Conservation (phyloP, 192 early-diverging fungal species). For the Blastocladiella britannica region DNA sequence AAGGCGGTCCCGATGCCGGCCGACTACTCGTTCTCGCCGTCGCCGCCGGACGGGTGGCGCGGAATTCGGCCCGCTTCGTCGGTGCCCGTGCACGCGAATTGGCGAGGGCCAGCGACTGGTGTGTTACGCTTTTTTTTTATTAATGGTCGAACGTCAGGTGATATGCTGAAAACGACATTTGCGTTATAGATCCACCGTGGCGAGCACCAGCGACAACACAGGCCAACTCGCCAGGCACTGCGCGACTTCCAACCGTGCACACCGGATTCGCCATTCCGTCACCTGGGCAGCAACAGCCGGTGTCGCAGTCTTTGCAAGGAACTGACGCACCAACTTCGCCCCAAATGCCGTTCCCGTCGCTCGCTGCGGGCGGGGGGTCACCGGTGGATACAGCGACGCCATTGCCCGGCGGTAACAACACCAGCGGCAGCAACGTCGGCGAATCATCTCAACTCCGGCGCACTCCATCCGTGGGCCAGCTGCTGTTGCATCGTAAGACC, state of each 20-base stretch:
- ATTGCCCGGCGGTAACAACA: background rate
- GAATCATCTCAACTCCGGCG: too few relatives aligned
- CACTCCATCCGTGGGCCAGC: constrained; percentile 5
- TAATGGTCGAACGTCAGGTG: too few relatives aligned
- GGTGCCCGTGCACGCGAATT: background rate
- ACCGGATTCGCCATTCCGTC: too few relatives aligned
- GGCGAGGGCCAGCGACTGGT: background rate
- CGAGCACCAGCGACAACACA: background rate
- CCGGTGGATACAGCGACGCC: background rate
- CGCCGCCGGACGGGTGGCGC: background rate
- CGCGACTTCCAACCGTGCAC: too few relatives aligned
- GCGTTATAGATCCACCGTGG: background rate
- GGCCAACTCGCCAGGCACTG: too few relatives aligned
- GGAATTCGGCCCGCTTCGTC: background rate
- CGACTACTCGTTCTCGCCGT: too few relatives aligned
- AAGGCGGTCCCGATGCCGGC: too few relatives aligned
- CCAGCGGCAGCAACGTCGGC: background rate
- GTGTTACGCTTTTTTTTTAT: too few relatives aligned
- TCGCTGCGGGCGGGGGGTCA: background rate
- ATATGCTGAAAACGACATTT: too few relatives aligned
- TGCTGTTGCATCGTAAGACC: constrained; percentile 6
- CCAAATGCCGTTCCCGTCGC: background rate
- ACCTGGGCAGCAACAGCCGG: too few relatives aligned
- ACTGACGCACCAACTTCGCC: too few relatives aligned
- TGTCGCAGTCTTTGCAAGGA: too few relatives aligned